phyloP scores from a whole-genome alignment of 495 filamentous ascomycete species.

The Penicillium robsamsonii region DNA sequence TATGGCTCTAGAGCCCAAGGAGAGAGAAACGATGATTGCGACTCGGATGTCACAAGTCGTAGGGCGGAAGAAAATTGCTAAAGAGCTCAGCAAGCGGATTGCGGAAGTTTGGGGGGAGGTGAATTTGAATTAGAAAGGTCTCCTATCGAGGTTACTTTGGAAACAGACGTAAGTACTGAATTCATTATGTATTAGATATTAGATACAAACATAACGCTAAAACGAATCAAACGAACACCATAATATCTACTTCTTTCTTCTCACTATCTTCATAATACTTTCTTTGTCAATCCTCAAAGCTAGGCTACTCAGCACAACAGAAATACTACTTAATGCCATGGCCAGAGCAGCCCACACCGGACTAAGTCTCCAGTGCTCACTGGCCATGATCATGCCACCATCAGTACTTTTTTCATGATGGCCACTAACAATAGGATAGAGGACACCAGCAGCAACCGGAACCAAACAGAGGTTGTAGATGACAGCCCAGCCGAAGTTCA shows the following conservation, averaged over 20 bases:
- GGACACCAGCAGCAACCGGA: conserved; percentile 78
- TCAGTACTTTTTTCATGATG: conserved; percentile 42
- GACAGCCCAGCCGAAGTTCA: conserved; percentile 90
- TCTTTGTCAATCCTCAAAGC: conserved; percentile 53
- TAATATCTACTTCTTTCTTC: conserved; percentile 6
- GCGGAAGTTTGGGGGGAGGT: conserved; percentile 67
- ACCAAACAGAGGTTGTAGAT: conserved; percentile 77
- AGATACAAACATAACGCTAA: not conserved
- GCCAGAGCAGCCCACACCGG: conserved; percentile 84
- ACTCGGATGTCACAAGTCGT: conserved; percentile 54
- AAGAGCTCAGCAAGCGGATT: conserved; percentile 63
- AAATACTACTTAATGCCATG: conserved; percentile 84
- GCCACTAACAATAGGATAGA: conserved; percentile 64
- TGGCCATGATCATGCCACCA: conserved; percentile 25
- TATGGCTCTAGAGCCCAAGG: conserved; percentile 51
- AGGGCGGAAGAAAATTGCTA: conserved; percentile 66
- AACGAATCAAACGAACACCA: not conserved
- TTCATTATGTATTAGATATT: not conserved
- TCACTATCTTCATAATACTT: conserved; percentile 24
- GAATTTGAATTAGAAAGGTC: conserved; percentile 14
- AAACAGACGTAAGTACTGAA: not conserved
- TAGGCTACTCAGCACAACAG: conserved; percentile 71
- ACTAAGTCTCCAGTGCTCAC: conserved; percentile 55
- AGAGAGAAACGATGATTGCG: conserved; percentile 49
- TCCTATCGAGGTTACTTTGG: not conserved